Evolutionary conservation across 495 filamentous ascomycete species (phyloP), one percentile per base, ranked within the genome.

Genomic region (Penicillium cosmopolitanum): DNA sequence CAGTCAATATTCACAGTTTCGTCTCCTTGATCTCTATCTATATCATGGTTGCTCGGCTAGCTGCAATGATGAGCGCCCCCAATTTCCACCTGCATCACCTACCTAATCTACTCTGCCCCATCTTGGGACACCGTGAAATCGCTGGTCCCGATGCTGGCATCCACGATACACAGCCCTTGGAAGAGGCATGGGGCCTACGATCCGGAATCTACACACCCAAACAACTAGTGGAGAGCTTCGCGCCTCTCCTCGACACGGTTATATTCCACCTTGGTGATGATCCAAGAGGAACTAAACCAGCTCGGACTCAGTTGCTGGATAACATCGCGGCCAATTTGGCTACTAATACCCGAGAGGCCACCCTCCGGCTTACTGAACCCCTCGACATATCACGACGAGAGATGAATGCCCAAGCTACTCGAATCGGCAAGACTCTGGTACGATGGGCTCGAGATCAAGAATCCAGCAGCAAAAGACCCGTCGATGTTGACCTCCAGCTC

Each of bases 141-240:
- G 12, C 35, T 0, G 11, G 13, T 18, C 34, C 35, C 33, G 52
- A 60, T 12, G 33, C 18, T 12, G 44, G 52, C 21, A 16, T n/a
- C 10, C 16, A 16, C 12, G 44, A 60, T 35, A 31, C 51, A n/a
- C 34, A 51, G 21, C 35, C 58, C n/a, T 28, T 50, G 44, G 11
- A 33, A 6, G 43, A 60, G 21, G 51, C 52, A 2, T 60, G 58
- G 58, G 46, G 43, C 40, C 33, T 60, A 21, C 60, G 23, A 1
- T 42, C 63, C 2, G 72, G 72, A 7, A 50, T 70, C 11, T 75
- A 72, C 46, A 73, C 67, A 21, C 66, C 71, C 12, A 63, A 53
- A 18, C 60, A 74, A 51, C 19, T 75, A 4, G 71, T 75, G 18
- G 56, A 62, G 35, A 50, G 52, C 18, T 63, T 70, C 35, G 61